A percentile compares a stretch with the other conserved stretches of the same genome.
Conservation (phyloP, 2,329 filamentous ascomycete species). For the Bipolaris zeicola region DNA sequence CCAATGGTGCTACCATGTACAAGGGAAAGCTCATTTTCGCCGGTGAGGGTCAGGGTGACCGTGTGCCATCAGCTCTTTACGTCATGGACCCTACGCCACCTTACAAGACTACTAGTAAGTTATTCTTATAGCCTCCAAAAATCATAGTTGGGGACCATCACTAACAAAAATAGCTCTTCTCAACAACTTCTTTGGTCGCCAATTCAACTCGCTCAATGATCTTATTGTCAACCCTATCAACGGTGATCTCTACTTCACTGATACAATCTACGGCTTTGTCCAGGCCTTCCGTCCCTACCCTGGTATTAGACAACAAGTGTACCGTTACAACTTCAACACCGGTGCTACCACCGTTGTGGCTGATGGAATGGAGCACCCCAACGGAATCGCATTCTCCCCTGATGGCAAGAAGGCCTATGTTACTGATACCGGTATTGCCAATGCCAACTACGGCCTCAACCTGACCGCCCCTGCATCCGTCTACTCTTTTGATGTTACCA, state of each 20-base stretch:
- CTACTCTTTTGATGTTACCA: slow-evolving; percentile 29
- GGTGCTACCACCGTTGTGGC: slow-evolving; percentile 48
- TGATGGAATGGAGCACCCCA: slow-evolving; percentile 49
- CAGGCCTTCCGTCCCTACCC: slow-evolving; percentile 34
- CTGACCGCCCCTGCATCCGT: slow-evolving; percentile 28
- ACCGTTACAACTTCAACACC: slow-evolving; percentile 50
- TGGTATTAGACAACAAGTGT: slow-evolving; percentile 40
- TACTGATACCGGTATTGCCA: slow-evolving; percentile 45
- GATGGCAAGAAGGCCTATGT: slow-evolving; percentile 52
- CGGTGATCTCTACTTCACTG: slow-evolving; percentile 56
- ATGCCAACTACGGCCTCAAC: slow-evolving; percentile 30
- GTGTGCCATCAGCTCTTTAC: slow-evolving; percentile 30
- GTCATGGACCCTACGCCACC: slow-evolving; percentile 31
- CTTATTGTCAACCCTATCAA: slow-evolving; percentile 44
- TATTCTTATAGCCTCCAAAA: neutral
- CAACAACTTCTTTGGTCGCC: slow-evolving; percentile 56
- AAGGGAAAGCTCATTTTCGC: slow-evolving; percentile 34
- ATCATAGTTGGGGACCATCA: too few relatives aligned
- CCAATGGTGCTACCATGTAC: slow-evolving; percentile 30
- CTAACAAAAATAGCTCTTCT: slow-evolving; percentile 25
- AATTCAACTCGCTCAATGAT: slow-evolving; percentile 52
- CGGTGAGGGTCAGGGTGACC: slow-evolving; percentile 30
- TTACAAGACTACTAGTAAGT: slow-evolving; percentile 33
- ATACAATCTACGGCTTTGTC: slow-evolving; percentile 43
- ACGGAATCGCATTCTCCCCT: slow-evolving; percentile 50